phyloP scores from a whole-genome alignment of 139 green algal genomes.

The Chlorella sp. region DNA sequence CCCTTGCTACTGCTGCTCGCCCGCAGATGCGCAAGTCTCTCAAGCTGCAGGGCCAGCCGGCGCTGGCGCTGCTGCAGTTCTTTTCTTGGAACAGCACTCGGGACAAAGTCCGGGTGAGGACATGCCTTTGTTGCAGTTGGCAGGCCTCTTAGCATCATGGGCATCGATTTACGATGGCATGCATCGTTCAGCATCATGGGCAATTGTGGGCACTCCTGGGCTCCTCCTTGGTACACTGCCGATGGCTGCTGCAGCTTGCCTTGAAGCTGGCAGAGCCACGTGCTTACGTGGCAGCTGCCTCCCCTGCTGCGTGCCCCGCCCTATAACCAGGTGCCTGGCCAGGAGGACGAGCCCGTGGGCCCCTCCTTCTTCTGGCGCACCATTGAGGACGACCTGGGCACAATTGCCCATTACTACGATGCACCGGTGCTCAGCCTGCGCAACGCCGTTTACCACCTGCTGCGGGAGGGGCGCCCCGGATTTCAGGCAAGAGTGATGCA shows the following conservation, averaged over 20 bases:
- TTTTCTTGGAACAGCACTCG: slow-evolving; percentile 30
- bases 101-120: slow-evolving; percentile 13
- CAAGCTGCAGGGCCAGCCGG: slow-evolving; percentile 15
- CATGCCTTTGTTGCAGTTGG: no score
- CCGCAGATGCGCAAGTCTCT: slow-evolving; percentile 21
- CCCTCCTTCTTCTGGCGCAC: slow-evolving; percentile 20
- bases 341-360: neutral
- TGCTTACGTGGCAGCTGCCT: no score
- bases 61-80: slow-evolving; percentile 34
- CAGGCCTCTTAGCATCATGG: no score
- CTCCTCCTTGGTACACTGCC: no score
- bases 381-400: slow-evolving; percentile 21
- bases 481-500: slow-evolving; percentile 2
- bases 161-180: no score
- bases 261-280: no score
- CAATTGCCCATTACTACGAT: slow-evolving; percentile 28
- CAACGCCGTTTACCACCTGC: slow-evolving; percentile 31
- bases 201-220: no score
- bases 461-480: slow-evolving; percentile 14
- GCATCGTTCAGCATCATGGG: no score
- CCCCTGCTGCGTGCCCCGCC: no score
- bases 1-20: no score
- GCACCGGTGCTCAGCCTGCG: slow-evolving; percentile 21
- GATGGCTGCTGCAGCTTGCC: no score
- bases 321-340: neutral